Conservation (phyloP, 208 protist genomes). For the Leishmania lainsoni region DNA sequence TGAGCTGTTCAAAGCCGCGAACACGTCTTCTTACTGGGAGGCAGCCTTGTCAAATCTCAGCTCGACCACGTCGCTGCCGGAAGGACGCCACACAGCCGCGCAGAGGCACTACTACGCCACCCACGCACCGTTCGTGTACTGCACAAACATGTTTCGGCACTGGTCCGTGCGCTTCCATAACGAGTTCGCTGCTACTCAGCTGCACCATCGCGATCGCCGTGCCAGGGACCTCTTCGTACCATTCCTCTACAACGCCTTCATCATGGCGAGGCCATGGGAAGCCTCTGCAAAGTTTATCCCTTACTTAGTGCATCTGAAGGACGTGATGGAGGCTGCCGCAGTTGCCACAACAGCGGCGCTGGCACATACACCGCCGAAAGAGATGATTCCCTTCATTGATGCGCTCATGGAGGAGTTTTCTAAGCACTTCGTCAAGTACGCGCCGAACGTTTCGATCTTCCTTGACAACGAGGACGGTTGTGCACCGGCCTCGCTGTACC, state of each 20-base stretch:
- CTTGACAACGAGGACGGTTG: slow-evolving; percentile 66
- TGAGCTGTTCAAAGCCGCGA: slow-evolving; percentile 14
- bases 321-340: slow-evolving; percentile 8
- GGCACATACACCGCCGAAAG: not conserved
- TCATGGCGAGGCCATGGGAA: slow-evolving; percentile 61
- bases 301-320: not conserved
- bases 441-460: slow-evolving; percentile 24
- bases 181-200: too few species aligned
- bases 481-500: slow-evolving; percentile 32
- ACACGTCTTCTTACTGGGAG: slow-evolving; percentile 25
- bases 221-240: slow-evolving; percentile 36
- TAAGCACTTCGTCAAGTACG: not conserved
- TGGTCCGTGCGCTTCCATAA: not conserved
- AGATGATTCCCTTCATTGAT: not conserved
- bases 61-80: not conserved
- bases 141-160: slow-evolving; percentile 50
- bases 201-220: too few species aligned
- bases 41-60: slow-evolving; percentile 6
- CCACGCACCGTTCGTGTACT: slow-evolving; percentile 74
- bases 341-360: not conserved
- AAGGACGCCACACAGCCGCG: not conserved
- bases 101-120: slow-evolving; percentile 35
- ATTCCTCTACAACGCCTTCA: slow-evolving; percentile 69
- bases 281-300: slow-evolving; percentile 46
- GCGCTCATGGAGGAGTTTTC: not conserved